Base-by-base conservation (phyloP, 2,329 filamentous ascomycete species). In the Trichoderma sp. region DNA sequence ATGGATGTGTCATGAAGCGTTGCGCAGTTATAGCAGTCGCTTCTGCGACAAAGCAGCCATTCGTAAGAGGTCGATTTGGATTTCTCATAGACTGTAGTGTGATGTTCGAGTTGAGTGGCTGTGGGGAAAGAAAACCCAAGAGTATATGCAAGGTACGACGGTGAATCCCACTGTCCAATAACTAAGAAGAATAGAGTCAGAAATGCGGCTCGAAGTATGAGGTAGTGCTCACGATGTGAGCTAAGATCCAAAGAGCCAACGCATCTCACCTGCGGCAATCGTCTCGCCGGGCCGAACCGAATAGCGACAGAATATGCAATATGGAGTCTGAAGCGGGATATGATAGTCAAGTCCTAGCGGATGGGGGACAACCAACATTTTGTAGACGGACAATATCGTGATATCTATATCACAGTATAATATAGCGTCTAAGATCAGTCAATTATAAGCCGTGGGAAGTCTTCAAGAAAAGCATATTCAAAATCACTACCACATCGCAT, bases 281-380 rank as follows among this genome's bases (percentile, higher is more conserved):
- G 3, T 33, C 35, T 71, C 50, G 1, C 6, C n/a, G 9, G 24
- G 16, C 3, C 6, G 24, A n/a, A 71, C 14, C n/a, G 38, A 31
- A 33, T 35, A 73, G 27, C 38, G 59, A 24, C 59, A 73, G n/a
- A 73, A 41, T 35, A 65, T 50, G 59, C 60, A 73, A 38, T 65
- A 64, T 11, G 59, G 24, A 4, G 27, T 65, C 18, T 65, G 69
- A 1, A 65, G 38, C 12, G 27, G 21, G 4, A 73, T 18, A 38
- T 73, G 69, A 38, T 27, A 68, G 45, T 68, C 66, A 27, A 56
- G 59, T 12, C 18, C 16, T 6, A 1, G 18, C 59, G 59, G 18
- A 62, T 62, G 29, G 4, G 29, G 12, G 18, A 62, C 27, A 3
- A 31, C 31, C 59, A 18, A 12, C 27, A 21, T 33, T 6, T 12